Conservation (phyloP, 1,284 basidiomycete genomes). For the Cutaneotrichosporon mucoides region DNA sequence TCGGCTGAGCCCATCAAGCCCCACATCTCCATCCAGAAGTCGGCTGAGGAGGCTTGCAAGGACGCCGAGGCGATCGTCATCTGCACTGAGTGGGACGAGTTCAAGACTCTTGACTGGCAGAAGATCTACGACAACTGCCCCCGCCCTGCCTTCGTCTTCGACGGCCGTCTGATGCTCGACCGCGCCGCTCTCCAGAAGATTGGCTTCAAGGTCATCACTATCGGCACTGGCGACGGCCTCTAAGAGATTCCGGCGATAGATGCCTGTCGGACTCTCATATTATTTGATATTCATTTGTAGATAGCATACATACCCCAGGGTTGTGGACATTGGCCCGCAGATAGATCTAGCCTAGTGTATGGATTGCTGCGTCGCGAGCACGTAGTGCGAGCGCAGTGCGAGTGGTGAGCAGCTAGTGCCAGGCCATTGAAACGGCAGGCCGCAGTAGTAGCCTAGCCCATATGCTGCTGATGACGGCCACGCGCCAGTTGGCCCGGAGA, state of each 20-base stretch:
- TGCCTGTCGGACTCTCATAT: neutral
- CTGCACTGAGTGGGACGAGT: slow-evolving; percentile 91
- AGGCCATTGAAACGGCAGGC: too few relatives aligned
- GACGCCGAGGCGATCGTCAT: slow-evolving; percentile 89
- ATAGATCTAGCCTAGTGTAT: neutral
- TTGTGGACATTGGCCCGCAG: slow-evolving; percentile 5
- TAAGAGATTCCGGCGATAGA: slow-evolving; percentile 18
- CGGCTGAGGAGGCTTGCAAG: slow-evolving; percentile 81
- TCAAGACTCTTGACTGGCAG: slow-evolving; percentile 85
- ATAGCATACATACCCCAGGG: slow-evolving; percentile 13
- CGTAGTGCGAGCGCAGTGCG: neutral
- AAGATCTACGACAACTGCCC: slow-evolving; percentile 78
- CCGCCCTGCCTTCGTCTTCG: slow-evolving; percentile 95
- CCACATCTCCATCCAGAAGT: slow-evolving; percentile 71
- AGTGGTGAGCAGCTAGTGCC: neutral
- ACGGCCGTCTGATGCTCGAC: slow-evolving; percentile 66
- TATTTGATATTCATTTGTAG: slow-evolving; percentile 10
- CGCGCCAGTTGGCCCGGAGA: neutral
- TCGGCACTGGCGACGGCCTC: slow-evolving; percentile 47
- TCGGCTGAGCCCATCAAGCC: slow-evolving; percentile 60
- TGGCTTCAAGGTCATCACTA: slow-evolving; percentile 77
- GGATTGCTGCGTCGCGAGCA: neutral
- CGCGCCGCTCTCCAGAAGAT: slow-evolving; percentile 72
- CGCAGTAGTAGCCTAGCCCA: too few relatives aligned
- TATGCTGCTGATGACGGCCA: neutral